These are phyloP conservation scores for Wickerhamiella kurtzmanii DNA, from an alignment of 805 yeast species.

Conservation along the genomic window DNA sequence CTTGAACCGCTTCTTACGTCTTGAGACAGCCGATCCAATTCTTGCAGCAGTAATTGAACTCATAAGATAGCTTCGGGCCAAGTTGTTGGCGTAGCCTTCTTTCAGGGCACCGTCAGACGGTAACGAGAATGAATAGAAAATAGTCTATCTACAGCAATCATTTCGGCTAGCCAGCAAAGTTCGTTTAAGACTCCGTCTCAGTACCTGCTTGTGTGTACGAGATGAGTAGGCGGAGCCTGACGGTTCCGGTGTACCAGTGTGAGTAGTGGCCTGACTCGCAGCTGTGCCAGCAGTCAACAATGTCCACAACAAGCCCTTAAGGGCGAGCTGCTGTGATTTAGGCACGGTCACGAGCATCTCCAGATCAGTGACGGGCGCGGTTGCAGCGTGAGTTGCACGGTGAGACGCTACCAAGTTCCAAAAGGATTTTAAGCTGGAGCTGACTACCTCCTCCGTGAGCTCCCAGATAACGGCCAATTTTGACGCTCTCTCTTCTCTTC, in stretches of 20 bases:
- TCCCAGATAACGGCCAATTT: too few species aligned
- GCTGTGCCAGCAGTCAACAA: slow-evolving; percentile 24
- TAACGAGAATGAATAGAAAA: not conserved
- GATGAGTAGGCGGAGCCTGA: slow-evolving; percentile 69
- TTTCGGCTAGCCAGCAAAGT: slow-evolving; percentile 35
- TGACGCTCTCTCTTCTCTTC: too few species aligned
- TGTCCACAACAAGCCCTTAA: slow-evolving; percentile 34
- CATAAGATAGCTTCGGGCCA: too few species aligned
- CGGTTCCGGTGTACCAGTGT: slow-evolving; percentile 52
- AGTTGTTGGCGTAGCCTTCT: too few species aligned
- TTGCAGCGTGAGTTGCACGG: slow-evolving; percentile 30
- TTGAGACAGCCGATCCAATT: too few species aligned
- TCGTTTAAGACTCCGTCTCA: slow-evolving; percentile 51
- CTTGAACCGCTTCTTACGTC: too few species aligned
- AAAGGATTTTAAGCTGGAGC: too few species aligned
- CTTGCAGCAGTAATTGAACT: too few species aligned
- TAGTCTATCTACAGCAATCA: slow-evolving; percentile 11
- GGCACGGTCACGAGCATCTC: slow-evolving; percentile 82
- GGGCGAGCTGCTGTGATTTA: slow-evolving; percentile 65
- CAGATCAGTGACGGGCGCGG: slow-evolving; percentile 32
- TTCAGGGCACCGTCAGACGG: too few species aligned
- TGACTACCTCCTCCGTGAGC: too few species aligned
- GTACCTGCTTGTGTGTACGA: slow-evolving; percentile 37
- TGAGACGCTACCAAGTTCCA: too few species aligned
- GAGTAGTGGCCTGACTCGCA: slow-evolving; percentile 48